phyloP scores from a whole-genome alignment of 2,329 filamentous ascomycete species.

The Fusarium sp. region DNA sequence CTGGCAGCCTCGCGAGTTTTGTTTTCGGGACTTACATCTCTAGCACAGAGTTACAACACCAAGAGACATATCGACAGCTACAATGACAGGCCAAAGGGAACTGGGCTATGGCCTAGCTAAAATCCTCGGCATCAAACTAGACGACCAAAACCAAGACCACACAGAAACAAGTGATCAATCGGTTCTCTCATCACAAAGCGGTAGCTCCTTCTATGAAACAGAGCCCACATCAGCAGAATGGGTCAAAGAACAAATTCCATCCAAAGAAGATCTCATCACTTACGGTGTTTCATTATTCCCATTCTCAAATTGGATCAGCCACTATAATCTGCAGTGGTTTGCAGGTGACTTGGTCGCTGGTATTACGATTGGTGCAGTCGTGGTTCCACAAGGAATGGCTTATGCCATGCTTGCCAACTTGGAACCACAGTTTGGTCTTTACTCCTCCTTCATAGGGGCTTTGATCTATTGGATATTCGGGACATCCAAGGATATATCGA shows the following conservation, averaged over 20 bases:
- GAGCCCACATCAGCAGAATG: constrained; percentile 82
- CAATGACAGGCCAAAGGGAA: constrained; percentile 52
- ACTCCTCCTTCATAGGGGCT: constrained; percentile 94
- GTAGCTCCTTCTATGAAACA: constrained; percentile 84
- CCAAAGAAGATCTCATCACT: constrained; percentile 59
- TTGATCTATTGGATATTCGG: constrained; percentile 97
- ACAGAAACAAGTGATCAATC: constrained; percentile 83
- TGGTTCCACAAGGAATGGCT: constrained; percentile 97
- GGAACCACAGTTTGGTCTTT: constrained; percentile 82
- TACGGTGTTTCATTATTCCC: constrained; percentile 85
- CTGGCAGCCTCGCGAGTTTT: neutral
- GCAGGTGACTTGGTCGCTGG: constrained; percentile 88
- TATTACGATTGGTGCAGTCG: constrained; percentile 69
- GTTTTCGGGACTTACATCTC: neutral
- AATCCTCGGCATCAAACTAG: constrained; percentile 82
- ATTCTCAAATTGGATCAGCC: constrained; percentile 86
- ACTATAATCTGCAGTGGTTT: constrained; percentile 92
- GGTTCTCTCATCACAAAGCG: constrained; percentile 76
- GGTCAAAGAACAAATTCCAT: constrained; percentile 73
- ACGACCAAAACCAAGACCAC: constrained; percentile 60
- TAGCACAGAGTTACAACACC: neutral
- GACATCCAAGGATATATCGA: constrained; percentile 98
- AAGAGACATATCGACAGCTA: neutral
- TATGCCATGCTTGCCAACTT: constrained; percentile 87
- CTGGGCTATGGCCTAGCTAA: constrained; percentile 81